phyloP scores from a whole-genome alignment of 495 filamentous ascomycete species.

The Annulohypoxylon nitens region DNA sequence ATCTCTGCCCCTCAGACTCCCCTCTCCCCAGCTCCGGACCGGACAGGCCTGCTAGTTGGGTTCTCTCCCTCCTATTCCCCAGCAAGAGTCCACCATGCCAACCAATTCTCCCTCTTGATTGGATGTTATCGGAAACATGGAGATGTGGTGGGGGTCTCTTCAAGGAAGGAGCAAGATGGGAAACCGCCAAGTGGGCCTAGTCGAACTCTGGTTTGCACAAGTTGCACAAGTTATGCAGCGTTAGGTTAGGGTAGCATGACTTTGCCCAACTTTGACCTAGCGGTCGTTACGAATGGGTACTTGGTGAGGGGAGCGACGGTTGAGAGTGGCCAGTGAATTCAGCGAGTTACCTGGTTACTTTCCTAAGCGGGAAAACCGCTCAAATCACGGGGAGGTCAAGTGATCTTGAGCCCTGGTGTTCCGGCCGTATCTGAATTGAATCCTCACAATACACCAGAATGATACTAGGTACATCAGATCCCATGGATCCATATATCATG shows the following conservation, averaged over 20 bases:
- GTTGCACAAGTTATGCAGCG: slow-evolving; percentile 32
- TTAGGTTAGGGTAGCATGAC: slow-evolving; percentile 1
- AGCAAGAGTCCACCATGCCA: slow-evolving; percentile 25
- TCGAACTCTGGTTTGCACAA: slow-evolving; percentile 19
- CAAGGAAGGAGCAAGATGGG: slow-evolving; percentile 20
- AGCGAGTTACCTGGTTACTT: slow-evolving; percentile 2
- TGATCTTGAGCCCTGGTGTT: slow-evolving; percentile 4
- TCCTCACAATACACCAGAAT: slow-evolving; percentile 22
- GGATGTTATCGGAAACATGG: slow-evolving; percentile 19
- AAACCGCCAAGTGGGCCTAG: slow-evolving; percentile 37
- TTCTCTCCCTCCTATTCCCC: slow-evolving; percentile 12
- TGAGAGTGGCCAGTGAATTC: no score
- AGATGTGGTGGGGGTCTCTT: slow-evolving; percentile 24
- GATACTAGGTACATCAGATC: background rate
- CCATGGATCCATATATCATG: background rate
- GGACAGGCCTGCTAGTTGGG: slow-evolving; percentile 26
- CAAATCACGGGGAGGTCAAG: slow-evolving; percentile 39
- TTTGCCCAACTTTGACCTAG: background rate
- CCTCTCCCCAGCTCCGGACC: slow-evolving; percentile 29
- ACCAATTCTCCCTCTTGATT: slow-evolving; percentile 31
- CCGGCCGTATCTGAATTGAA: slow-evolving; percentile 3
- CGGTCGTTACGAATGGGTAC: background rate
- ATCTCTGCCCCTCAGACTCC: slow-evolving; percentile 22
- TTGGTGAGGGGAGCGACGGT: background rate
- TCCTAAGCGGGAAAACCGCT: slow-evolving; percentile 41